phyloP scores from a whole-genome alignment of 345 rosid species.

The Xanthoceras sorbifolium region DNA sequence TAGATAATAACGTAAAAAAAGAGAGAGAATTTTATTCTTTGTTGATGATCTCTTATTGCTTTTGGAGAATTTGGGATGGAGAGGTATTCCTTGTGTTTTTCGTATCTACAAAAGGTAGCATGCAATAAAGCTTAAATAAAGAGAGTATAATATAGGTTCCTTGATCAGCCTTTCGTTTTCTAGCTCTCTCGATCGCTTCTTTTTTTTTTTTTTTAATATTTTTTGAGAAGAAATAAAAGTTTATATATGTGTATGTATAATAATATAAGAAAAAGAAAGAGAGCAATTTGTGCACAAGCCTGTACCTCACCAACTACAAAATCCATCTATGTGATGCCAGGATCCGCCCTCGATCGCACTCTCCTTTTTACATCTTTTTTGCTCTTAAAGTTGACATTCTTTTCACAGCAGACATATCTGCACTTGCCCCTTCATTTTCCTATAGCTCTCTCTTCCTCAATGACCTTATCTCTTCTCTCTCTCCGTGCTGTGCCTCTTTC shows the following conservation, averaged over 20 bases:
- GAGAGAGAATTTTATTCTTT: constrained; percentile 8
- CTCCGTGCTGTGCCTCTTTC: neutral
- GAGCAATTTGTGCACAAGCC: constrained; percentile 14
- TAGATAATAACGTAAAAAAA: neutral
- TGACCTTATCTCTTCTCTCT: neutral
- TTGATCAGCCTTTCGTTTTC: constrained; percentile 4
- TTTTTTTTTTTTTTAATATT: neutral
- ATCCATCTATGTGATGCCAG: constrained; percentile 38
- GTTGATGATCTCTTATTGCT: neutral
- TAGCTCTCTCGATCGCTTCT: neutral
- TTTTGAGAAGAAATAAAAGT: neutral
- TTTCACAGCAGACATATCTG: neutral
- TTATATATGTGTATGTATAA: neutral
- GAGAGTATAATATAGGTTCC: constrained; percentile 16
- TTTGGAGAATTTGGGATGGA: constrained; percentile 25
- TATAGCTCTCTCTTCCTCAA: constrained; percentile 13
- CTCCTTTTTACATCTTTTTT: constrained; percentile 14
- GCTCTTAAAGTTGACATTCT: constrained; percentile 40
- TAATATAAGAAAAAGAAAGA: neutral
- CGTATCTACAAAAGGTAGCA: constrained; percentile 25
- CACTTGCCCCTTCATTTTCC: too few species aligned
- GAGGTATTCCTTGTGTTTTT: constrained; percentile 29
- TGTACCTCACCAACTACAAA: constrained; percentile 19
- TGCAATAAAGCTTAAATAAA: constrained; percentile 15
- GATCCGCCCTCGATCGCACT: constrained; percentile 44